These are phyloP conservation scores for Claviceps spartinae DNA, from an alignment of 2,329 filamentous ascomycete genomes.

Conservation along the genomic window DNA sequence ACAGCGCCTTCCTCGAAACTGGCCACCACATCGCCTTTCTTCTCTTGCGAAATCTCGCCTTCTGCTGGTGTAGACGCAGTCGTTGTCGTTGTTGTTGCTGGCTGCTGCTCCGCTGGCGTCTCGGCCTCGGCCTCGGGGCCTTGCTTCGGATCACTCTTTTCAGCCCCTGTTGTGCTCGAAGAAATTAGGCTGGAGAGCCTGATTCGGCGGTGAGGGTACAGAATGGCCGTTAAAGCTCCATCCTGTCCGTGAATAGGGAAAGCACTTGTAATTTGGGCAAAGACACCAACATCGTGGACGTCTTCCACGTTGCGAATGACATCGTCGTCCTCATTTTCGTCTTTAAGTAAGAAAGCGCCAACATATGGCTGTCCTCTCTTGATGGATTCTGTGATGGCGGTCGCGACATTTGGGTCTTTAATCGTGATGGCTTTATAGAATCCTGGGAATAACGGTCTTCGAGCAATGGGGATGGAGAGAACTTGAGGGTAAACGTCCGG, in stretches of 20 bases:
- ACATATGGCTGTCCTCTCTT: slow-evolving; percentile 96
- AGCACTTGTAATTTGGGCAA: slow-evolving; percentile 93
- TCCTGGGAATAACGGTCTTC: slow-evolving; percentile 85
- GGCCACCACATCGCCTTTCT: slow-evolving; percentile 86
- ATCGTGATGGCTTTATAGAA: slow-evolving; percentile 99
- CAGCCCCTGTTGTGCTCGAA: slow-evolving; percentile 39
- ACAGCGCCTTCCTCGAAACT: slow-evolving; percentile 81
- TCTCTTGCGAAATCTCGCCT: slow-evolving; percentile 44
- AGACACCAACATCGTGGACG: slow-evolving; percentile 91
- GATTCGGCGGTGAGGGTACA: slow-evolving; percentile 92
- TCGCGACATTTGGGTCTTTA: slow-evolving; percentile 78
- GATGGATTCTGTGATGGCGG: slow-evolving; percentile 90
- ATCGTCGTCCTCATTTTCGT: slow-evolving; percentile 87
- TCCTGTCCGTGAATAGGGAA: slow-evolving; percentile 85
- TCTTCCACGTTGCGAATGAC: slow-evolving; percentile 82
- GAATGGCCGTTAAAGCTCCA: slow-evolving; percentile 73
- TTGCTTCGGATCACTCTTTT: slow-evolving; percentile 37
- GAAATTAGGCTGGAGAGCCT: slow-evolving; percentile 74
- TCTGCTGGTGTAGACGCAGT: slow-evolving; percentile 20
- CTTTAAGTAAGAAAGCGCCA: slow-evolving; percentile 92
- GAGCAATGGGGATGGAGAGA: slow-evolving; percentile 90
- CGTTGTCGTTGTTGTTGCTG: slow-evolving; percentile 16
- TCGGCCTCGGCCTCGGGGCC: slow-evolving; percentile 31
- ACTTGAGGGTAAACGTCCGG: slow-evolving; percentile 96
- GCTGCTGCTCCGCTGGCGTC: slow-evolving; percentile 43